Base-by-base conservation (phyloP, 2,329 filamentous ascomycete species). In the Monosporascus sp. region DNA sequence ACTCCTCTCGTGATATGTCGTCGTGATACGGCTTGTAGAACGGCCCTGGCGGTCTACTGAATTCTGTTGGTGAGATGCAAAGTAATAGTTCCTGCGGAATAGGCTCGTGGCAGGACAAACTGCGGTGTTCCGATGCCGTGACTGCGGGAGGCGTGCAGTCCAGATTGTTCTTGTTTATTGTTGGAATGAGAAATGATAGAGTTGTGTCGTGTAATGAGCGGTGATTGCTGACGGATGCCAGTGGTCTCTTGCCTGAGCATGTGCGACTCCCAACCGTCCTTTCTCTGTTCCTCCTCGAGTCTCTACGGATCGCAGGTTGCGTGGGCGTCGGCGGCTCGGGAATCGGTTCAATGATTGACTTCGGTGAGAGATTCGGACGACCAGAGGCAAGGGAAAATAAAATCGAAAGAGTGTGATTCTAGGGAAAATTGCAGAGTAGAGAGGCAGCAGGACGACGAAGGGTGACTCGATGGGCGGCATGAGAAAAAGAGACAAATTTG, bases 41-140 rank as follows among this genome's bases (percentile, higher is more conserved):
- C 38, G 18, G 38, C 17, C 17, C 38, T n/a, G 38, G 17, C 17
- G 17, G 38, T 37, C 45, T 27, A 24, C 31, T 25, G 27, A 49
- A 52, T 52, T 47, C 54, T 48, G 53, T 55, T 34, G 47, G 48
- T 37, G 57, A 60, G 52, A 56, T 51, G 62, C 60, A 48, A 51
- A 48, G 51, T 51, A 56, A 62, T 62, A 56, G 60, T 67, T 65
- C 60, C 59, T 62, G 63, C 60, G 60, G 48, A 50, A 56, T 57
- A 61, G 63, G 62, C 61, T 60, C 52, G 55, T 51, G 47, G 56
- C 63, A 65, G 58, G 53, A 46, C 36, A 52, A 55, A 63, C n/a
- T 63, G 64, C 54, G 50, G 57, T 55, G 59, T 55, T 54, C 62
- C 61, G 63, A 62, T 51, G 56, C 49, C 41, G 62, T 61, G 54